Evolutionary conservation across 2,329 filamentous ascomycete species (phyloP).

Genomic region (Fusarium bulbicola): DNA sequence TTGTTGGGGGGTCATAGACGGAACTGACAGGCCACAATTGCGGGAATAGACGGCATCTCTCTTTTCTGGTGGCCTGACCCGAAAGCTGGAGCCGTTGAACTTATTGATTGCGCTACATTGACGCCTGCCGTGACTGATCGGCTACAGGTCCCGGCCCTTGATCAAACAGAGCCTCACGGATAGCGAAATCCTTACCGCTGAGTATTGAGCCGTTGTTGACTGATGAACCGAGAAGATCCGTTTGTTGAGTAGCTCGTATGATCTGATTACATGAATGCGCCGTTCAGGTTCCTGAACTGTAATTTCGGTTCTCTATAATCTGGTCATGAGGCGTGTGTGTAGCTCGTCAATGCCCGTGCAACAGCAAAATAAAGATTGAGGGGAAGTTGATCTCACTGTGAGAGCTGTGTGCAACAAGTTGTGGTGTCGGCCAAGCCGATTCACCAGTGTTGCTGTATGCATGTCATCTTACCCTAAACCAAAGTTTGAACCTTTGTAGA

Average conservation of each 20-base stretch:
- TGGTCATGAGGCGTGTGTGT: constrained; percentile 10
- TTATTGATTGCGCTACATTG: constrained; percentile 8
- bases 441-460: background rate
- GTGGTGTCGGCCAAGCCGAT: constrained; percentile 14
- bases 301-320: background rate
- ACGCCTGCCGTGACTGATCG: constrained; percentile 4
- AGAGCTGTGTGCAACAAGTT: background rate
- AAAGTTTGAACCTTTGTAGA: background rate
- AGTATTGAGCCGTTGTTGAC: background rate
- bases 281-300: background rate
- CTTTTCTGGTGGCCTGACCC: constrained; percentile 23
- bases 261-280: constrained; percentile 7
- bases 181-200: constrained; percentile 4
- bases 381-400: constrained; percentile 17
- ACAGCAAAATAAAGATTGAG: background rate
- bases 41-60: constrained; percentile 21
- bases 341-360: background rate
- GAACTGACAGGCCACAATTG: constrained; percentile 21
- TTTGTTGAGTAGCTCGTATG: constrained; percentile 24
- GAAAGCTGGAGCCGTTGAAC: background rate
- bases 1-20: constrained; percentile 15
- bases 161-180: constrained; percentile 29
- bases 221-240: constrained; percentile 17
- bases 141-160: constrained; percentile 16
- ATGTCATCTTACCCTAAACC: constrained; percentile 13